phyloP scores from a whole-genome alignment of 345 rosid species.

The Hibiscus mutabilis region DNA sequence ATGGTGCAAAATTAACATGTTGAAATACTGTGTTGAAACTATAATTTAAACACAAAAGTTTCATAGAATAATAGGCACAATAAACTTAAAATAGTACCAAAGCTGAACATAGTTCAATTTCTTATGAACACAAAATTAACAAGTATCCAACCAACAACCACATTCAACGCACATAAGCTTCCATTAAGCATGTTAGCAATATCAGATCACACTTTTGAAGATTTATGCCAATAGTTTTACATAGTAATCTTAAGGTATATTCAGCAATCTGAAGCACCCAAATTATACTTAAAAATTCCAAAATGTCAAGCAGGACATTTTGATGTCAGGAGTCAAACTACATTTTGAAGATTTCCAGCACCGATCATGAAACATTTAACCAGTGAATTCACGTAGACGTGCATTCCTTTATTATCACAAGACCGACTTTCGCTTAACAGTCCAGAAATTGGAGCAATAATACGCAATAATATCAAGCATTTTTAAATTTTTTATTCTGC shows the following conservation, averaged over 20 bases:
- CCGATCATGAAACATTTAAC: neutral
- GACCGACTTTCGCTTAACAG: neutral
- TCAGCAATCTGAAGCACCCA: neutral
- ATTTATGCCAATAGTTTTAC: neutral
- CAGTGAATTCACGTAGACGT: neutral
- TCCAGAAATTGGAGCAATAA: neutral
- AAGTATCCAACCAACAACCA: neutral
- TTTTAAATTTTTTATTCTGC: neutral
- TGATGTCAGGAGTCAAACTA: neutral
- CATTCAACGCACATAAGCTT: neutral
- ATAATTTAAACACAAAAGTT: neutral
- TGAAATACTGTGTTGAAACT: neutral
- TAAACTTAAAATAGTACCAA: neutral
- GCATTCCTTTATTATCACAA: neutral
- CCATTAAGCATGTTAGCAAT: neutral
- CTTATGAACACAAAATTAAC: neutral
- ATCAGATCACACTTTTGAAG: neutral
- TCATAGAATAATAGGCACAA: neutral
- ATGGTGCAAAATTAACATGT: neutral
- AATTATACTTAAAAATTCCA: neutral
- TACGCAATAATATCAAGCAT: neutral
- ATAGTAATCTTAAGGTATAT: neutral
- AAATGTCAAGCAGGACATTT: neutral
- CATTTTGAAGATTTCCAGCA: neutral
- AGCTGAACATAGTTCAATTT: neutral